Base-by-base conservation (phyloP, 208 protist species). In the Jaenimonas drosophilae region DNA sequence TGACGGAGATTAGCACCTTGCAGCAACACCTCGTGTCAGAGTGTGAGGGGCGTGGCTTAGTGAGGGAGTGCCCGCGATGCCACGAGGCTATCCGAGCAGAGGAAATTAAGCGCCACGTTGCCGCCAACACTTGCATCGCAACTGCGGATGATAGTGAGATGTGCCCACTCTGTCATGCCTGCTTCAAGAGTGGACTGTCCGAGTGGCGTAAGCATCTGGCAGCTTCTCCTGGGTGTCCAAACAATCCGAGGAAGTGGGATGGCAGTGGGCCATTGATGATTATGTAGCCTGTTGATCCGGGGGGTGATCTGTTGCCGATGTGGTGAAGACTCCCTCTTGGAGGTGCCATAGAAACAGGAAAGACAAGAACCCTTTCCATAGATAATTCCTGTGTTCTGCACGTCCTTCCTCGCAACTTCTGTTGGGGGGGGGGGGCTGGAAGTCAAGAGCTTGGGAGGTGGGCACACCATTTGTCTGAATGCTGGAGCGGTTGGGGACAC, bases 1-100 rank as follows among this genome's bases (percentile, higher is more conserved):
- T 96, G 26, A 93, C 83, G 21, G 83, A 96, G 57, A 91, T 96
- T 42, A 67, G 74, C 45, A 81, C 71, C 19, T 60, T 96, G 42
- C 81, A 92, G 60, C 64, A 89, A 50, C 88, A 96, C 59, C 59
- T 91, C n/a, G 73, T 91, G 19, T 64, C 52, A 4, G 88, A 96
- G 61, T 96, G 88, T 48, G 77, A 88, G 52, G 66, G 70, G 26
- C 58, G 64, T 16, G 46, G 47, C 7, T 47, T 83, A 19, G 79
- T 94, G 49, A 65, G 72, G 2, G 73, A 92, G 70, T 95, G 88
- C 49, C 84, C 84, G n/a, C 70, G 62, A n/a, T 95, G 88, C 52
- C 70, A 73, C 30, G 83, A 93, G 52, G 88, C 88, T 3, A 76
- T 95, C 14, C 71, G 76, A 1, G 69, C 70, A 9, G 74, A 84